A percentile compares a stretch with the other conserved stretches of the same genome.
phyloP scores from a whole-genome alignment of 257 asterid species.

The Solanum piurae region DNA sequence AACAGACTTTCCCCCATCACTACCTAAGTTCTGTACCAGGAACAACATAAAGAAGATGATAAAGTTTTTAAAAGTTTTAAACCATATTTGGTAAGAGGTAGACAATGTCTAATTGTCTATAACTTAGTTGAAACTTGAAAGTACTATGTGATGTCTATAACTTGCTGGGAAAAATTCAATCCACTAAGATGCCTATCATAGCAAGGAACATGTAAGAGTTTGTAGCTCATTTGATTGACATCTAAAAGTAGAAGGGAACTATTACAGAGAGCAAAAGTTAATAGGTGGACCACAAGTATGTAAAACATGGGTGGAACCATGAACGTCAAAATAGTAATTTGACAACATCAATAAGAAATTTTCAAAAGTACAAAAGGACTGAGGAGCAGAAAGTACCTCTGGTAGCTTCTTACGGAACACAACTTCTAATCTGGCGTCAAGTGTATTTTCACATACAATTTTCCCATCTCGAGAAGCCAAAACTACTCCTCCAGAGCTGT shows the following conservation, averaged over 20 bases:
- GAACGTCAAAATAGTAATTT: not conserved
- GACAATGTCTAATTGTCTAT: not conserved
- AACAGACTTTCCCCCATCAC: not conserved
- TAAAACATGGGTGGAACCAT: not conserved
- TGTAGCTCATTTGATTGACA: not conserved
- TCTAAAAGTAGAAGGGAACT: not conserved
- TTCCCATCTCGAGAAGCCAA: slow-evolving; percentile 76
- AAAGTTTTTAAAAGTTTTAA: not conserved
- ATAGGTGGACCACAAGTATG: not conserved
- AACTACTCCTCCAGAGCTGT: slow-evolving; percentile 73
- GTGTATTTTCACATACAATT: slow-evolving; percentile 69
- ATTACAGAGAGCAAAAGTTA: not conserved
- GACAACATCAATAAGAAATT: not conserved
- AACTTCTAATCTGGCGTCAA: slow-evolving; percentile 72
- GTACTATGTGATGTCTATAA: not conserved
- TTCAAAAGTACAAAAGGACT: not conserved
- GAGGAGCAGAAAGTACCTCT: slow-evolving; percentile 32
- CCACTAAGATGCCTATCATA: not conserved
- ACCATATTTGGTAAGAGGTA: not conserved
- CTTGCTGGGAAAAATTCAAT: not conserved
- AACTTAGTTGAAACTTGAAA: not conserved
- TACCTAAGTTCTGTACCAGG: not conserved
- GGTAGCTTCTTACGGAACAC: slow-evolving; percentile 62
- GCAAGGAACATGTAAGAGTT: not conserved
- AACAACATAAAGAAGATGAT: not conserved